Evolutionary conservation across 2,329 filamentous ascomycete genomes (phyloP).

Genomic region (Fusarium pseudograminearum): DNA sequence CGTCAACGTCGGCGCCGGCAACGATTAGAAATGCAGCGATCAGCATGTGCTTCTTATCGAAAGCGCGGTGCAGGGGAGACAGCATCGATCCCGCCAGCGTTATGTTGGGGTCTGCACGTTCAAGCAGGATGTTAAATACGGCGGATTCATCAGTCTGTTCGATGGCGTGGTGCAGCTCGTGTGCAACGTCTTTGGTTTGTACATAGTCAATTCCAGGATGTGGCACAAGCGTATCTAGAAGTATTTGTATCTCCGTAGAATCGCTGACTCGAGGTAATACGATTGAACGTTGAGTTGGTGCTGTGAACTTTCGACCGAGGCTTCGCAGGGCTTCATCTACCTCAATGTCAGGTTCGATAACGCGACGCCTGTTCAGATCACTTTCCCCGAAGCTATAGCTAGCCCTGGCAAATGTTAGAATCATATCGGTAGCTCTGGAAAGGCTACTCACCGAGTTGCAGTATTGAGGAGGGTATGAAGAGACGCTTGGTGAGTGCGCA

Average conservation of each 20-base stretch:
- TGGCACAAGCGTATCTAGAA: conserved; percentile 46
- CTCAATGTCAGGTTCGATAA: conserved; percentile 46
- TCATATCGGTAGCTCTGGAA: not conserved
- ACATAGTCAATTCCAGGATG: conserved; percentile 40
- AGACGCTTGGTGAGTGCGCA: conserved; percentile 47
- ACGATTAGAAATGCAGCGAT: conserved; percentile 48
- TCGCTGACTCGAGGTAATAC: conserved; percentile 47
- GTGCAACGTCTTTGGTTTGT: conserved; percentile 38
- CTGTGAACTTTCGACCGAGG: conserved; percentile 43
- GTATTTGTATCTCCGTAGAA: conserved; percentile 47
- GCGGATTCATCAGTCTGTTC: conserved; percentile 43
- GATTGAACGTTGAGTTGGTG: conserved; percentile 40
- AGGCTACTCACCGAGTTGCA: conserved; percentile 38
- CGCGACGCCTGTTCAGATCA: conserved; percentile 42
- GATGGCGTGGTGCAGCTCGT: conserved; percentile 44
- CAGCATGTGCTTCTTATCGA: conserved; percentile 44
- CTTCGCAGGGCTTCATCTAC: conserved; percentile 45
- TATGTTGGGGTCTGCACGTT: conserved; percentile 46
- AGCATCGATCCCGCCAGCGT: conserved; percentile 45
- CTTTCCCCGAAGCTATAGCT: conserved; percentile 41
- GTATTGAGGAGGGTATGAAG: conserved; percentile 47
- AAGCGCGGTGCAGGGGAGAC: conserved; percentile 47
- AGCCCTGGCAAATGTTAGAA: conserved; percentile 32
- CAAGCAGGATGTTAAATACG: conserved; percentile 45
- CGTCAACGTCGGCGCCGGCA: conserved; percentile 46